phyloP scores from a whole-genome alignment of 164 flowering plant species.

The Houttuynia cordata region DNA sequence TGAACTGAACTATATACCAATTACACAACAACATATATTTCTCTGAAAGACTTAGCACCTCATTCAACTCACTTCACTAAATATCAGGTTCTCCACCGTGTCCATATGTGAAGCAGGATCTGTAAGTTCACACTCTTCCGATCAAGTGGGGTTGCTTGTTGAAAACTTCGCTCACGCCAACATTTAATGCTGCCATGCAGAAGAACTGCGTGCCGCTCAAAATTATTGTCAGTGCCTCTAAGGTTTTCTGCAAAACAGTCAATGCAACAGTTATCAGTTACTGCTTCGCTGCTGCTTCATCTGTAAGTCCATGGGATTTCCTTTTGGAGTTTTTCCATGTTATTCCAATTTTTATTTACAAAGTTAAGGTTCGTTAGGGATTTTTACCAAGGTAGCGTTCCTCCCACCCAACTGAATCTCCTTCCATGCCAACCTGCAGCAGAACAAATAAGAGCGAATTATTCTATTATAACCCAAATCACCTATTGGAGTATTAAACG shows the following conservation, averaged over 20 bases:
- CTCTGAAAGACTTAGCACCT: too few species aligned
- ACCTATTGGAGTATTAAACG: too few species aligned
- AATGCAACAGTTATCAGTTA: background rate
- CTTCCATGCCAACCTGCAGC: conserved; percentile 80
- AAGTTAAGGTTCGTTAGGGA: background rate
- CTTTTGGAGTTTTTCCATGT: background rate
- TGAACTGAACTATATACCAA: too few species aligned
- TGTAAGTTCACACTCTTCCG: background rate
- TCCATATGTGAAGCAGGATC: too few species aligned
- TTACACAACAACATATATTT: too few species aligned
- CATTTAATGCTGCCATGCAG: conserved; percentile 49
- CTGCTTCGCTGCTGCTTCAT: background rate
- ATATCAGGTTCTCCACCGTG: too few species aligned
- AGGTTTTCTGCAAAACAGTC: conserved; percentile 37
- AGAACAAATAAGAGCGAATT: background rate
- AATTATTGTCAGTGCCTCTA: conserved; percentile 51
- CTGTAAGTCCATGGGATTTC: background rate
- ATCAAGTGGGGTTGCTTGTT: background rate
- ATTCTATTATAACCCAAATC: too few species aligned
- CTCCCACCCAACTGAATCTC: conserved; percentile 62
- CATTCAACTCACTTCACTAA: too few species aligned
- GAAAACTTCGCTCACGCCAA: conserved; percentile 22
- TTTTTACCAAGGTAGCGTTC: conserved; percentile 47
- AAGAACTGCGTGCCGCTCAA: conserved; percentile 61
- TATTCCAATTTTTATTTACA: background rate